Percentiles rank a stretch among this genome's conserved stretches.
Evolutionary conservation across 2,329 filamentous ascomycete species (phyloP).

Genomic region (Leptoxyphium fumago): DNA sequence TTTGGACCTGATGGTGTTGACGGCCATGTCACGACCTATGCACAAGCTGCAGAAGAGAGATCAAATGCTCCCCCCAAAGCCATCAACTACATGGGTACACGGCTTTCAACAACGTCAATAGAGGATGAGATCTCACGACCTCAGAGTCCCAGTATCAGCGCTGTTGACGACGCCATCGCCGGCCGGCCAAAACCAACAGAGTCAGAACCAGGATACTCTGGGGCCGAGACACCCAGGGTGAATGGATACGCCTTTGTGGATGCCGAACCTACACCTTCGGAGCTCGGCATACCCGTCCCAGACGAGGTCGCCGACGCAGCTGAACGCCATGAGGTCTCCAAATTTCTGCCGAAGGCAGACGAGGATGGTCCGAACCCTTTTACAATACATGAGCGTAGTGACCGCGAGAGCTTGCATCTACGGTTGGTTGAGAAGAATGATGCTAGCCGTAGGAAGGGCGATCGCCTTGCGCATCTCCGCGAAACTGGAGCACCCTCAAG

Average conservation of each 20-base stretch:
- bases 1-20: constrained; percentile 56
- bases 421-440: constrained; percentile 74
- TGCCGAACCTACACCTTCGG: constrained; percentile 47
- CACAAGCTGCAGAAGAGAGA: constrained; percentile 51
- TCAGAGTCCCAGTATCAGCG: constrained; percentile 68
- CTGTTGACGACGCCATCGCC: constrained; percentile 70
- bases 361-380: constrained; percentile 59
- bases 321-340: constrained; percentile 23
- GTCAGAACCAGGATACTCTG: constrained; percentile 44
- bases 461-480: constrained; percentile 18
- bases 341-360: constrained; percentile 32
- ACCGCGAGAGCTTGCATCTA: constrained; percentile 68
- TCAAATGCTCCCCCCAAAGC: constrained; percentile 64
- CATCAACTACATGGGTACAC: constrained; percentile 72
- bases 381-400: constrained; percentile 57
- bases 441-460: constrained; percentile 50
- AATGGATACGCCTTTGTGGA: constrained; percentile 94
- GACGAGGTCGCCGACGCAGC: constrained; percentile 19
- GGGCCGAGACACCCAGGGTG: constrained; percentile 71
- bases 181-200: constrained; percentile 50
- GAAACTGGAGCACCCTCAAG: constrained; percentile 20
- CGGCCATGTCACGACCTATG: constrained; percentile 41
- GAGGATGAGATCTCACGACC: constrained; percentile 31
- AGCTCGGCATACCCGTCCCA: constrained; percentile 32
- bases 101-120: constrained; percentile 23